phyloP scores from a whole-genome alignment of 2,329 filamentous ascomycete species.

The Colletotrichum spinosum region DNA sequence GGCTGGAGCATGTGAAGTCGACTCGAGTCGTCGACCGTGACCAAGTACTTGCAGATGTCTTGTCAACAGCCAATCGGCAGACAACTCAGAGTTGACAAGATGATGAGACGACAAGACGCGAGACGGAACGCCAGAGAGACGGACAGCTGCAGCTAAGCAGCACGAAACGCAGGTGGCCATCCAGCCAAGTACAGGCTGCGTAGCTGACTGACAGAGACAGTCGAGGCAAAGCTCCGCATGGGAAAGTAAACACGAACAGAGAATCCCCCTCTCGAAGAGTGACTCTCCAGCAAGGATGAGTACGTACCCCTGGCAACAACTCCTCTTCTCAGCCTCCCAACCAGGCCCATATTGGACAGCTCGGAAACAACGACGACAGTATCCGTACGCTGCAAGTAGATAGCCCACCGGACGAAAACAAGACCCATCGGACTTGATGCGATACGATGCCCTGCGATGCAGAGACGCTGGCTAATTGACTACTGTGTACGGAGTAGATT shows the following conservation, averaged over 20 bases:
- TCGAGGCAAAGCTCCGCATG: background rate
- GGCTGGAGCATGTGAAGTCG: background rate
- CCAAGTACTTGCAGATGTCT: too few species aligned
- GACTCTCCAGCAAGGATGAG: background rate
- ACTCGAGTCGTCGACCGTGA: too few species aligned
- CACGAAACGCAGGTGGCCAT: background rate
- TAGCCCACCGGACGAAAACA: slow-evolving; percentile 1
- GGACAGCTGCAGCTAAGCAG: slow-evolving; percentile 15
- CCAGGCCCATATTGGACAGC: too few species aligned
- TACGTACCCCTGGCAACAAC: background rate
- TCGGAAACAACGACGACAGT: too few species aligned
- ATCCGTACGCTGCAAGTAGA: background rate
- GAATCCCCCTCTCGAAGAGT: background rate
- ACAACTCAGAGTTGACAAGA: background rate
- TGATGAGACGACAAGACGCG: slow-evolving; percentile 2
- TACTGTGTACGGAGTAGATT: background rate
- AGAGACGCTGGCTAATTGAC: too few species aligned
- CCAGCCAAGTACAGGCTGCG: background rate
- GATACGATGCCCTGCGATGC: background rate
- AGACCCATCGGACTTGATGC: slow-evolving; percentile 3
- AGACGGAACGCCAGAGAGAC: background rate
- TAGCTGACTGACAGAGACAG: background rate
- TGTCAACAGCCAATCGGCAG: too few species aligned
- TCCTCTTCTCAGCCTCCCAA: too few species aligned
- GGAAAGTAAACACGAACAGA: background rate